These are phyloP conservation scores for Solanum tarijense DNA, from an alignment of 257 asterid species.

Conservation along the genomic window DNA sequence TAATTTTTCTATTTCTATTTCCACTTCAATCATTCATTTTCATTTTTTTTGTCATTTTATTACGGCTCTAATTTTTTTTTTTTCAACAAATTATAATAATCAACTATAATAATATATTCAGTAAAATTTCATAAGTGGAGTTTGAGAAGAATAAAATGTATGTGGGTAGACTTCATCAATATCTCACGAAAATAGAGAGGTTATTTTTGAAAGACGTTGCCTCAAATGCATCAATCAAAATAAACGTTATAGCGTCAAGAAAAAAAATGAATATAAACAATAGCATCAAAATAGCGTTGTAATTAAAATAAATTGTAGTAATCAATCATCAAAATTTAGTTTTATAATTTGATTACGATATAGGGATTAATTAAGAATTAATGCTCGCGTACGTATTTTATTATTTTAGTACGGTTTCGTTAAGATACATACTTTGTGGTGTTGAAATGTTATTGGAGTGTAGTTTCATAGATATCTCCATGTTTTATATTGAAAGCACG, in stretches of 20 bases:
- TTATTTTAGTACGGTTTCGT: not conserved
- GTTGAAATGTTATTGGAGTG: not conserved
- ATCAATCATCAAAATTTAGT: not conserved
- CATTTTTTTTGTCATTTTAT: not conserved
- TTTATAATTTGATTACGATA: not conserved
- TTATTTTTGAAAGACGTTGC: too few species aligned
- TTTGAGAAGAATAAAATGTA: too few species aligned
- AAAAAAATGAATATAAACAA: too few species aligned
- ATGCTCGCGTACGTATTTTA: not conserved
- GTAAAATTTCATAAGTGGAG: too few species aligned
- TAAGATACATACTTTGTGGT: not conserved
- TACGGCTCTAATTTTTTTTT: not conserved
- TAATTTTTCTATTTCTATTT: conserved; percentile 3
- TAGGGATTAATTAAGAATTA: not conserved
- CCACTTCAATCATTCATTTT: conserved; percentile 5
- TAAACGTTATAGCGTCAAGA: too few species aligned
- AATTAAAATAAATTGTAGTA: not conserved
- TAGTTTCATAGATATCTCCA: not conserved
- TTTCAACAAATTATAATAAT: not conserved
- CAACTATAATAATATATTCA: too few species aligned
- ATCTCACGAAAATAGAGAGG: not conserved
- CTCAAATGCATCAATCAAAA: not conserved
- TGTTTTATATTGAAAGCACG: not conserved
- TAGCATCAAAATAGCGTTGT: too few species aligned
- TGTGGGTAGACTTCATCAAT: too few species aligned